These are phyloP conservation scores for Salix dunnii DNA, from an alignment of 345 rosid genomes.

Conservation along the genomic window DNA sequence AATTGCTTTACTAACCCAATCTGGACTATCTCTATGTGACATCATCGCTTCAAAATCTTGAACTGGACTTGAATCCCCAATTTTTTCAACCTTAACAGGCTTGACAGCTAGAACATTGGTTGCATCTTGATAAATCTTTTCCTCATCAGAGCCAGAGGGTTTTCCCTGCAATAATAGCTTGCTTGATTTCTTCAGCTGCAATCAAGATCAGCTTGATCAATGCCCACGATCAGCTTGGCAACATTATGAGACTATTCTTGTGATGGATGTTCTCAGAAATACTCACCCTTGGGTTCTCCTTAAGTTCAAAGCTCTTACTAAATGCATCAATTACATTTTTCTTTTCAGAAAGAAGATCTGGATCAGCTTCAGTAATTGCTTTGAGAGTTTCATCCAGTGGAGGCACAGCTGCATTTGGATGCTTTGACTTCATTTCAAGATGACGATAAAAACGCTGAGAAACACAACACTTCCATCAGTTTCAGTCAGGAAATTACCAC, in stretches of 20 bases:
- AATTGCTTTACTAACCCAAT: slow-evolving; percentile 65
- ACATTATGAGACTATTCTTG: neutral
- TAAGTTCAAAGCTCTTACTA: slow-evolving; percentile 56
- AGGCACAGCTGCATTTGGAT: slow-evolving; percentile 69
- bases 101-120: slow-evolving; percentile 24
- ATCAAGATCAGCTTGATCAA: slow-evolving; percentile 4
- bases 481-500: slow-evolving; percentile 12
- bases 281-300: slow-evolving; percentile 71
- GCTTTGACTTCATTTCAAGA: slow-evolving; percentile 76
- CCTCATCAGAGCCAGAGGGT: slow-evolving; percentile 66
- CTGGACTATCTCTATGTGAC: slow-evolving; percentile 67
- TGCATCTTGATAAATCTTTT: slow-evolving; percentile 23
- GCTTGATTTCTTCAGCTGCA: slow-evolving; percentile 65
- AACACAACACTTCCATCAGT: slow-evolving; percentile 23
- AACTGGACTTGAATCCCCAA: slow-evolving; percentile 63
- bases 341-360: slow-evolving; percentile 46
- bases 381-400: slow-evolving; percentile 69
- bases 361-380: slow-evolving; percentile 66
- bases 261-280: neutral
- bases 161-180: slow-evolving; percentile 46
- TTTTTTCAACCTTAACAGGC: slow-evolving; percentile 28
- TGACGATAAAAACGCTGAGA: slow-evolving; percentile 68
- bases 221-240: neutral
- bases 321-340: slow-evolving; percentile 49
- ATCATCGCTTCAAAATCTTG: slow-evolving; percentile 84